Base-by-base conservation (phyloP, 495 filamentous ascomycete species). In the Bryoglossum gracile region DNA sequence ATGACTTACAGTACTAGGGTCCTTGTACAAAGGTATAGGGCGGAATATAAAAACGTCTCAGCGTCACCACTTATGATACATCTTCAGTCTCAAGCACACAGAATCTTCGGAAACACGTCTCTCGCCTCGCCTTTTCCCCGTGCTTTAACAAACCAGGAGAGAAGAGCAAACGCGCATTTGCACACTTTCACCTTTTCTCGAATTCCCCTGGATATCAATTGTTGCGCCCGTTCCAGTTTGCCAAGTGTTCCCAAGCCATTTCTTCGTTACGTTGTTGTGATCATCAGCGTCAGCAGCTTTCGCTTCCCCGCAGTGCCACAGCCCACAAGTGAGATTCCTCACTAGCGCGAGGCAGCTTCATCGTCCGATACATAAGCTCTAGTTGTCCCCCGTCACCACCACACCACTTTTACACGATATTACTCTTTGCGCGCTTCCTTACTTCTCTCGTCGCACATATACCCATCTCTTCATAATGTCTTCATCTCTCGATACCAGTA, bases 401-500 rank as follows among this genome's bases (percentile, higher is more conserved):
- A 51, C 40, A 36, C 25, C 41, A 45, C 40, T 37, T 4, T 10
- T 21, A 21, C 24, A 28, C 23, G 6, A 23, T 13, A 10, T n/a
- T 10, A 24, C 33, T 26, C 16, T 41, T 43, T 43, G 24, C 14
- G 13, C 36, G 32, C 18, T 28, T 34, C 18, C n/a, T 37, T n/a
- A 19, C 11, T 17, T 17, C 22, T 34, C 28, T 36, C 46, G 34
- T 46, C 40, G 37, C 38, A 37, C 44, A 28, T 21, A 22, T 23
- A 42, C 42, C n/a, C 22, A 18, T n/a, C n/a, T n/a, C 13, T 37
- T 34, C 46, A 53, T 25, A 24, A 59, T 59, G 56, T 41, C 56
- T 43, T 43, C 52, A 6, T 53, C 24, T 32, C 3, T 50, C n/a
- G 44, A 59, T 13, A 48, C 13, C 24, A 37, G 23, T 17, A 19